Evolutionary conservation across 345 rosid genomes (phyloP), one percentile per base, ranked within the genome.

Genomic region (Stellera chamaejasme): DNA sequence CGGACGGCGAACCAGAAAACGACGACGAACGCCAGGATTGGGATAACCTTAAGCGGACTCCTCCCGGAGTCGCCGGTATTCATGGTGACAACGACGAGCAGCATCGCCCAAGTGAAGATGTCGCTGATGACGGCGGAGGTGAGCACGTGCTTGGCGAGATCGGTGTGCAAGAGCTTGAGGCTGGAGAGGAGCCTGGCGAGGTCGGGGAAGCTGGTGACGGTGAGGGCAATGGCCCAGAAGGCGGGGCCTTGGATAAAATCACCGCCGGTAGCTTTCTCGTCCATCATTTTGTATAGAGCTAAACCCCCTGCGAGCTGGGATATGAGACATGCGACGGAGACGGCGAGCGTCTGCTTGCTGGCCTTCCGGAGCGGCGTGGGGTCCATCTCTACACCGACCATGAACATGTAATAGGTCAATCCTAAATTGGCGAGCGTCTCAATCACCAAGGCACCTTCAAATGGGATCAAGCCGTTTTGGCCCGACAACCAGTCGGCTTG

Each of bases 181-280:
- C 73, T 73, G 0, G 81, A 64, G 13, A 79, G 74, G 45, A 65
- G 50, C 10, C 68, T 66, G 27, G 81, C 77, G 3, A 75, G 58
- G 14, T 69, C 78, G 0, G 85, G 74, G 25, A 77, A 73, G 71
- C 82, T 79, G 6, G 84, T 79, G 25, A 72, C 70, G 2, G 75
- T 60, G 16, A 77, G 75, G 27, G 78, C 56, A 27, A 75, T 59
- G 11, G 70, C 74, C 69, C 83, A 79, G 45, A 63, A 70, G 13
- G 72, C 63, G 5, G 41, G 46, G 11, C 44, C 69, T 5, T 27
- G 14, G 3, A 1, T 46, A 2, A 58, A 46, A 13, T 54, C 6
- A 1, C 25, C 47, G n/a, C 13, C n/a, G 5, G 15, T 10, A 11
- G 41, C 5, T 5, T 4, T 43, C 1, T 12, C 44, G 6, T 19